These are phyloP conservation scores for Magnaporthiopsis incrustans DNA, from an alignment of 2,329 filamentous ascomycete species.

Conservation along the genomic window DNA sequence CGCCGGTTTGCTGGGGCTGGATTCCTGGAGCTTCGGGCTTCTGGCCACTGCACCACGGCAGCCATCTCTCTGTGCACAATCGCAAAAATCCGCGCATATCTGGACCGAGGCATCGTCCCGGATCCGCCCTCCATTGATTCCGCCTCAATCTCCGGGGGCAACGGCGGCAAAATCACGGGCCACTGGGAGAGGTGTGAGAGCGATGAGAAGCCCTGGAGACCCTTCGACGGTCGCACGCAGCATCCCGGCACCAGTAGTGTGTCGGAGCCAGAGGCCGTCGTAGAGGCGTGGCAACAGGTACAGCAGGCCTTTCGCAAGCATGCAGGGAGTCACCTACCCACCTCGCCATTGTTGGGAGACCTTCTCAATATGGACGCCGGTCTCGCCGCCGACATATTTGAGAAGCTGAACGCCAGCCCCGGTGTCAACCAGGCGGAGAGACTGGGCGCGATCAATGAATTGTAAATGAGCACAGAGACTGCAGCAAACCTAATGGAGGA, in stretches of 20 bases:
- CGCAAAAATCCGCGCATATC: constrained; percentile 24
- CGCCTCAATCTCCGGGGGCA: neutral
- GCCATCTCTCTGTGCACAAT: constrained; percentile 28
- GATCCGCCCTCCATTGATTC: constrained; percentile 13
- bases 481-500: neutral
- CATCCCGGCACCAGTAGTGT: neutral
- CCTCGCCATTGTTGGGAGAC: neutral
- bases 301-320: neutral
- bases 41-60: constrained; percentile 28
- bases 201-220: constrained; percentile 8
- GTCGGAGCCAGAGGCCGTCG: neutral
- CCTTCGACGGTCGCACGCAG: neutral
- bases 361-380: neutral
- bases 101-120: constrained; percentile 27
- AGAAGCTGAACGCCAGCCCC: neutral
- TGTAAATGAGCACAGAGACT: neutral
- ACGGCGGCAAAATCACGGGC: neutral
- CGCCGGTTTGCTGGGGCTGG: constrained; percentile 27
- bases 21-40: constrained; percentile 27
- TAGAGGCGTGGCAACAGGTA: neutral
- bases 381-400: neutral
- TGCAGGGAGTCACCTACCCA: neutral
- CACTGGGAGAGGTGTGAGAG: constrained; percentile 7
- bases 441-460: too few relatives aligned
- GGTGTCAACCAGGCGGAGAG: too few relatives aligned